These are phyloP conservation scores for Naganishia albida DNA, from an alignment of 1,284 basidiomycete genomes.

Conservation along the genomic window DNA sequence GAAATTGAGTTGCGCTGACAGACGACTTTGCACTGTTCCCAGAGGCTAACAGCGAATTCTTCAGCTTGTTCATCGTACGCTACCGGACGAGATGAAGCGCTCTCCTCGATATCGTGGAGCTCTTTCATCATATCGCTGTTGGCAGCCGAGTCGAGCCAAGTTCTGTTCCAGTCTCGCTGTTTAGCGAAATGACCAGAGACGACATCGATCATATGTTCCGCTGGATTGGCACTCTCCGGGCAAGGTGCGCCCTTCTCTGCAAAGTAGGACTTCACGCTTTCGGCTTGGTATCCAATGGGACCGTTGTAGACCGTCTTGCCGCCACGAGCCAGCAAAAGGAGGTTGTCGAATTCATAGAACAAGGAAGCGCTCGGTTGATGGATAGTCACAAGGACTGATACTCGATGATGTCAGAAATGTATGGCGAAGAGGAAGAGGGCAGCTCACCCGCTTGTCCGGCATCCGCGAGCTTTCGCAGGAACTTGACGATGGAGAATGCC, in stretches of 20 bases:
- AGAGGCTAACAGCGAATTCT: slow-evolving; percentile 30
- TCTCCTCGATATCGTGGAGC: slow-evolving; percentile 14
- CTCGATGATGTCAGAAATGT: slow-evolving; percentile 66
- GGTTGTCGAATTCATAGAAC: slow-evolving; percentile 55
- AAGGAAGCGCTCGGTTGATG: slow-evolving; percentile 46
- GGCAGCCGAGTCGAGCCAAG: slow-evolving; percentile 60
- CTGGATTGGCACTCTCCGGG: slow-evolving; percentile 54
- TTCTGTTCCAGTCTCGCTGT: slow-evolving; percentile 68
- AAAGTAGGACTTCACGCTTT: slow-evolving; percentile 56
- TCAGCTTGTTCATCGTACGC: slow-evolving; percentile 24
- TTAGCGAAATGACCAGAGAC: slow-evolving; percentile 46
- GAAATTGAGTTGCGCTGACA: slow-evolving; percentile 21
- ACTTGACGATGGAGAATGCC: slow-evolving; percentile 61
- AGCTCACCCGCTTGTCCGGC: slow-evolving; percentile 65
- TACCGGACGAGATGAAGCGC: not conserved
- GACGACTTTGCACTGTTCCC: slow-evolving; percentile 26
- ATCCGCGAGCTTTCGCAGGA: slow-evolving; percentile 69
- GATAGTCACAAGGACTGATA: slow-evolving; percentile 51
- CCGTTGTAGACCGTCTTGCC: slow-evolving; percentile 57
- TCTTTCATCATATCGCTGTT: slow-evolving; percentile 6
- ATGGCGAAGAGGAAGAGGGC: slow-evolving; percentile 43
- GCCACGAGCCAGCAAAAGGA: slow-evolving; percentile 55
- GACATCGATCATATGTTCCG: slow-evolving; percentile 48
- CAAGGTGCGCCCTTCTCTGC: slow-evolving; percentile 51
- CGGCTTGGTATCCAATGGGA: slow-evolving; percentile 52